Evolutionary conservation across 1,139 yeast genomes (phyloP).

Genomic region (Hemisphaericaspora subhashii): DNA sequence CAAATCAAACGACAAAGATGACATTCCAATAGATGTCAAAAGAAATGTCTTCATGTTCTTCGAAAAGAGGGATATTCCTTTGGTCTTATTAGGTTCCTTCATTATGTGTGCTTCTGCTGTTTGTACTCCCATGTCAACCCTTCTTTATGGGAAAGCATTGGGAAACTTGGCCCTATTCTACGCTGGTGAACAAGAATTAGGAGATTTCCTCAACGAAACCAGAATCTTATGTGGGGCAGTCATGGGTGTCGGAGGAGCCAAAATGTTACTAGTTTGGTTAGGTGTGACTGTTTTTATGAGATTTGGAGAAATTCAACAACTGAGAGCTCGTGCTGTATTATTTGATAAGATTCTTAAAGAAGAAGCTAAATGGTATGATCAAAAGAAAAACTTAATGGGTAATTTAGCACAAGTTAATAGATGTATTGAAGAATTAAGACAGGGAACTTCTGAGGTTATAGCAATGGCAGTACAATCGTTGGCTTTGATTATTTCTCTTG

Average conservation of each 20-base stretch:
- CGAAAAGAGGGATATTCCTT: slow-evolving; percentile 22
- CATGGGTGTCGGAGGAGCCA: slow-evolving; percentile 56
- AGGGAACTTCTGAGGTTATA: slow-evolving; percentile 67
- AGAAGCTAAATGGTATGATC: slow-evolving; percentile 61
- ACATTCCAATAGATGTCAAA: slow-evolving; percentile 11
- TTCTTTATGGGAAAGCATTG: slow-evolving; percentile 68
- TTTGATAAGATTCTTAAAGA: slow-evolving; percentile 24
- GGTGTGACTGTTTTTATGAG: slow-evolving; percentile 64
- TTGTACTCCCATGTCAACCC: slow-evolving; percentile 62
- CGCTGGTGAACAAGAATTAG: slow-evolving; percentile 22
- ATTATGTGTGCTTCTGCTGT: slow-evolving; percentile 43
- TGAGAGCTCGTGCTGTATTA: slow-evolving; percentile 51
- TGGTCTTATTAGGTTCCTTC: slow-evolving; percentile 22
- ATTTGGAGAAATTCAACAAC: slow-evolving; percentile 72
- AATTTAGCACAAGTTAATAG: slow-evolving; percentile 65
- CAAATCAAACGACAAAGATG: background rate
- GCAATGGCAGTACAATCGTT: slow-evolving; percentile 56
- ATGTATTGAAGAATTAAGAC: slow-evolving; percentile 75
- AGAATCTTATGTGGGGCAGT: slow-evolving; percentile 53
- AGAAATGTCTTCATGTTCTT: slow-evolving; percentile 28
- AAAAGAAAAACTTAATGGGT: slow-evolving; percentile 55
- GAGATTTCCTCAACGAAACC: slow-evolving; percentile 43
- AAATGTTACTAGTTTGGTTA: slow-evolving; percentile 52
- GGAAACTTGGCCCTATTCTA: slow-evolving; percentile 44
- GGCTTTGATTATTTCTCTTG: slow-evolving; percentile 54